Evolutionary conservation across 2,329 filamentous ascomycete genomes (phyloP).

Genomic region (Fusarium palustre): DNA sequence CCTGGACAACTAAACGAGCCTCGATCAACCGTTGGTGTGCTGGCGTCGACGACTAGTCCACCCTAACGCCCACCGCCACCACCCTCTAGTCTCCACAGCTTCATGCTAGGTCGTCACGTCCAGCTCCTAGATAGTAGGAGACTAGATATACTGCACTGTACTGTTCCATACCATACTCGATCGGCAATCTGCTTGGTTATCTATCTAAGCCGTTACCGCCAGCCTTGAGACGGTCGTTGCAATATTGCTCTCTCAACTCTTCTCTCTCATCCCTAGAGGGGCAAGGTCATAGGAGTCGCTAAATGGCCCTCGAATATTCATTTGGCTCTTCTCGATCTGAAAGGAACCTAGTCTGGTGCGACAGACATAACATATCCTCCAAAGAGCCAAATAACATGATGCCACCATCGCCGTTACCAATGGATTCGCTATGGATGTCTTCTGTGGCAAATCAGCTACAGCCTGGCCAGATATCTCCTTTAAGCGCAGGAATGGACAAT

Average conservation of each 20-base stretch:
- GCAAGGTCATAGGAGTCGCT: slow-evolving; percentile 28
- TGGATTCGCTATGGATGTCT: slow-evolving; percentile 48
- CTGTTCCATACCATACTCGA: slow-evolving; percentile 27
- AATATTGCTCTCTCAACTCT: slow-evolving; percentile 22
- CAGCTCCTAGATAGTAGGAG: slow-evolving; percentile 29
- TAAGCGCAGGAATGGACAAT: slow-evolving; percentile 63
- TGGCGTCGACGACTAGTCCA: slow-evolving; percentile 46
- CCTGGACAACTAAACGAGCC: slow-evolving; percentile 44
- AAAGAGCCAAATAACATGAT: slow-evolving; percentile 49
- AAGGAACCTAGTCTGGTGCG: slow-evolving; percentile 60
- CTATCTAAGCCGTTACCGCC: slow-evolving; percentile 32
- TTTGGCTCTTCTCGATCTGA: slow-evolving; percentile 57
- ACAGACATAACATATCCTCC: slow-evolving; percentile 59
- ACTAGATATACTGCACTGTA: slow-evolving; percentile 14
- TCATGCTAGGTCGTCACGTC: slow-evolving; percentile 40
- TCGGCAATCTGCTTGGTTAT: slow-evolving; percentile 28
- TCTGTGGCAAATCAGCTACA: slow-evolving; percentile 50
- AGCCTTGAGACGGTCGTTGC: slow-evolving; percentile 10
- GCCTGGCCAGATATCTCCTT: slow-evolving; percentile 64
- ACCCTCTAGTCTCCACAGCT: slow-evolving; percentile 46
- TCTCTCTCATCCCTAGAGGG: slow-evolving; percentile 9
- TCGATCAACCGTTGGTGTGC: slow-evolving; percentile 48
- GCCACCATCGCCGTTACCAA: slow-evolving; percentile 51
- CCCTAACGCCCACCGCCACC: slow-evolving; percentile 46
- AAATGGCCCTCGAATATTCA: slow-evolving; percentile 61